phyloP scores from a whole-genome alignment of 805 yeast species.

The Yarrowia sp. region DNA sequence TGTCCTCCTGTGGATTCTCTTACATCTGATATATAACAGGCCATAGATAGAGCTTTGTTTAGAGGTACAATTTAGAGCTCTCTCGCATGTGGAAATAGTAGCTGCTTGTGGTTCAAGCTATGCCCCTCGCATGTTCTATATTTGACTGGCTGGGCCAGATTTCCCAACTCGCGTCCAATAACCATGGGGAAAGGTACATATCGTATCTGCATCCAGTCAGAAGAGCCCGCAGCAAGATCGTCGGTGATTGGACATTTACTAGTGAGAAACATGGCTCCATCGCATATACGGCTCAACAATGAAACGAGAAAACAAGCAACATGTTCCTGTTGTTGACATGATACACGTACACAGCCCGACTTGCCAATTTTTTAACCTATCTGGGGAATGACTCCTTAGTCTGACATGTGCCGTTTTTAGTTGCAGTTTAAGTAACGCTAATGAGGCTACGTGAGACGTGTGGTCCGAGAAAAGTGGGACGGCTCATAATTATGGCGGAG shows the following conservation, averaged over 20 bases:
- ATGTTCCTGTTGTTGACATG: not conserved
- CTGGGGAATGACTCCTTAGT: not conserved
- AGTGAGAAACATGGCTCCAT: too few species aligned
- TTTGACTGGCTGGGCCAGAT: not conserved
- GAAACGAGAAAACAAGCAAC: not conserved
- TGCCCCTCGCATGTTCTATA: too few species aligned
- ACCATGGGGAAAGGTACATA: not conserved
- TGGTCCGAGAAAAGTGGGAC: not conserved
- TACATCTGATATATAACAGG: not conserved
- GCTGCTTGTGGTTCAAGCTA: not conserved
- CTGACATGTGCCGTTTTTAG: not conserved
- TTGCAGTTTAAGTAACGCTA: constrained; percentile 2
- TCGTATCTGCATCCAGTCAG: not conserved
- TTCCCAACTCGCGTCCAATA: not conserved
- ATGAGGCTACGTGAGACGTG: not conserved
- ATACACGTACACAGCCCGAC: not conserved
- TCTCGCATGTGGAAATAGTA: not conserved
- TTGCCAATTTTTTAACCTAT: not conserved
- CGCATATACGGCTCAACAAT: too few species aligned
- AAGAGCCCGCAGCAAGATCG: not conserved
- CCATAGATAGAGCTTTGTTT: constrained; percentile 3
- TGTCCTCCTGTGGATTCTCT: not conserved
- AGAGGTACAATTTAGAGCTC: not conserved
- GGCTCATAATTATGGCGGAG: too few species aligned
- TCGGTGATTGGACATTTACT: too few species aligned